phyloP scores from a whole-genome alignment of 1,284 basidiomycete genomes.

The Rhodotorula sp. region DNA sequence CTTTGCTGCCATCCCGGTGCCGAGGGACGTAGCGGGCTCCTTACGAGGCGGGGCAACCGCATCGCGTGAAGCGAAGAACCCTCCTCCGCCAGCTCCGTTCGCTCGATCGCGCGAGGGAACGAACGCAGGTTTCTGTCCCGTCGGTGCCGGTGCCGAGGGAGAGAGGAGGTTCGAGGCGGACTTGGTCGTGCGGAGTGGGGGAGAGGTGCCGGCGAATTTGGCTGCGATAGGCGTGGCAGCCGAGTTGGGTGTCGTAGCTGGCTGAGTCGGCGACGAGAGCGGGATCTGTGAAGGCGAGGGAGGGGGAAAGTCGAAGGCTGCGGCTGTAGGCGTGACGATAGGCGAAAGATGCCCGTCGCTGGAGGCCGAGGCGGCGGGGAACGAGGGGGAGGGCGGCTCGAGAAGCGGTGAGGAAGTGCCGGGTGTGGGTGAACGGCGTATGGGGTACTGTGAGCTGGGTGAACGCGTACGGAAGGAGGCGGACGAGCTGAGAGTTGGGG shows the following conservation, averaged over 20 bases:
- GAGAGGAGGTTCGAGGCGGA: not conserved
- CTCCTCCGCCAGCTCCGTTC: constrained; percentile 11
- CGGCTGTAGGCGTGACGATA: not conserved
- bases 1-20: not conserved
- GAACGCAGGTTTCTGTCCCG: not conserved
- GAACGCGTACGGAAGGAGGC: not conserved
- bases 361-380: not conserved
- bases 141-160: not conserved
- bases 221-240: not conserved
- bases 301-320: not conserved
- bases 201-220: not conserved
- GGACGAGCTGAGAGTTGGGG: not conserved
- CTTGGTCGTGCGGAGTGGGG: not conserved
- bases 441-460: too few species aligned
- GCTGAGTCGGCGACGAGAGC: not conserved
- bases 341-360: not conserved
- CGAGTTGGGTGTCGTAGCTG: not conserved
- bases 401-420: not conserved
- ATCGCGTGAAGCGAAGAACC: constrained; percentile 8
- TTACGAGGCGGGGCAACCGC: not conserved
- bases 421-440: too few species aligned
- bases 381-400: not conserved
- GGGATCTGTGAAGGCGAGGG: not conserved
- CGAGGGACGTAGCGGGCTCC: not conserved
- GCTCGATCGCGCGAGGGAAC: constrained; percentile 4